Base-by-base conservation (phyloP, 129 eudicot species). In the Glebionis coronaria region DNA sequence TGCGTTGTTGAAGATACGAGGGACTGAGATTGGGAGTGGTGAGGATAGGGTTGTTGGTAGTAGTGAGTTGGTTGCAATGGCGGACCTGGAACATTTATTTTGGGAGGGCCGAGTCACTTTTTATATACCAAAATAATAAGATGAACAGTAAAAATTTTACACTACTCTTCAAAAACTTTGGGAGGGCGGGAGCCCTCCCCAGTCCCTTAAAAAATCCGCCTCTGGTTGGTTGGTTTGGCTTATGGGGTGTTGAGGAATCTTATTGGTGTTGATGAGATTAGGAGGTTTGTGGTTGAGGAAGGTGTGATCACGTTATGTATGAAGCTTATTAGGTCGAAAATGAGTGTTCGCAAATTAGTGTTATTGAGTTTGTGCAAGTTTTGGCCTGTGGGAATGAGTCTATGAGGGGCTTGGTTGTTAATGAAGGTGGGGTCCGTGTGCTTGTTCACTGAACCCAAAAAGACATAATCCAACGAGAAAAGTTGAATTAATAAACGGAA, bases 221-320 rank as follows among this genome's bases (percentile, higher is more conserved):
- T n/a, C n/a, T n/a, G 2, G 25, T 2, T 23, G 25, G 25, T 23
- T 23, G 1, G 87, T 69, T 80, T 83, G 67, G 85, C 84, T 70
- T 93, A 95, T 82, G 84, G 88, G 50, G 95, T 93, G 72, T 75
- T 93, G 85, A 73, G 80, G 35, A 93, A 88, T 79, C 77, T 93
- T 35, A 80, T 81, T 5, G 84, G 88, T 10, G 97, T 93, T 20
- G 96, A 93, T 46, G 98, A 88, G 67, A 88, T 93, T 2, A 86
- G 79, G 82, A 76, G 85, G 65, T 88, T 93, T 55, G 76, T 88
- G 60, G 76, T 88, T 23, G 98, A 93, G 44, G 92, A 86, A 86
- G 86, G 85, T 0, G 90, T 74, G 10, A 82, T 93, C 45, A 52
- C 78, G 0, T 18, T 70, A 28, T 76, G 74, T 1, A 70, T 84